phyloP scores from a whole-genome alignment of 371 early-diverging fungal genomes.

The Actinomortierella wolfii region DNA sequence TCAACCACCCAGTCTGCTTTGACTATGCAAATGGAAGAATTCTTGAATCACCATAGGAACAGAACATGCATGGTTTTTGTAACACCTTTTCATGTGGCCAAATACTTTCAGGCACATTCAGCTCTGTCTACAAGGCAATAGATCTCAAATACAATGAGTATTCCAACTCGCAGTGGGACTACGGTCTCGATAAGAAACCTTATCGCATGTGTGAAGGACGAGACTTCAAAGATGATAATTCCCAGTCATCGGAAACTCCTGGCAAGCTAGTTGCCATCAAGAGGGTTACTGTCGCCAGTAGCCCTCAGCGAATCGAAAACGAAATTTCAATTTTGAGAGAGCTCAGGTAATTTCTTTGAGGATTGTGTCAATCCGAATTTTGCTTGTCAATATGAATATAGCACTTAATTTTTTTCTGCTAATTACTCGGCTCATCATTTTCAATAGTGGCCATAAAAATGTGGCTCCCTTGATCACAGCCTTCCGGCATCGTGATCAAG shows the following conservation, averaged over 20 bases:
- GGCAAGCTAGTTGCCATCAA: conserved; percentile 87
- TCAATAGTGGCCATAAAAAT: conserved; percentile 42
- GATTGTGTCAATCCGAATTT: background rate
- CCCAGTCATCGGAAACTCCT: conserved; percentile 3
- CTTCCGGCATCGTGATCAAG: conserved; percentile 83
- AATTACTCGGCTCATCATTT: background rate
- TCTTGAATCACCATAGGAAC: too few species aligned
- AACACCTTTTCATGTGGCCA: background rate
- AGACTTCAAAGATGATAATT: conserved; percentile 8
- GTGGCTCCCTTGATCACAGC: conserved; percentile 87
- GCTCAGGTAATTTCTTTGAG: conserved; percentile 56
- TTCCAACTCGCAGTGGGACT: conserved; percentile 70
- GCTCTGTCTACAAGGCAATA: conserved; percentile 95
- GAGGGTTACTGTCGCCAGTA: conserved; percentile 86
- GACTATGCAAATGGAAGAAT: too few species aligned
- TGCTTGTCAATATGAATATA: background rate
- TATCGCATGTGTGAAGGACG: background rate
- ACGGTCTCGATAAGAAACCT: conserved; percentile 8
- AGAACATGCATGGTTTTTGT: too few species aligned
- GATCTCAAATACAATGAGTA: conserved; percentile 72
- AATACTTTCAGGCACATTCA: conserved; percentile 82
- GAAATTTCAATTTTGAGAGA: conserved; percentile 85
- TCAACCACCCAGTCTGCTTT: too few species aligned
- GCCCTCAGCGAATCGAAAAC: conserved; percentile 84
- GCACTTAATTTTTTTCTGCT: background rate